Evolutionary conservation across 1,139 yeast genomes (phyloP), one percentile per base, ranked within the genome.

Genomic region (Schwanniomyces etchellsii): DNA sequence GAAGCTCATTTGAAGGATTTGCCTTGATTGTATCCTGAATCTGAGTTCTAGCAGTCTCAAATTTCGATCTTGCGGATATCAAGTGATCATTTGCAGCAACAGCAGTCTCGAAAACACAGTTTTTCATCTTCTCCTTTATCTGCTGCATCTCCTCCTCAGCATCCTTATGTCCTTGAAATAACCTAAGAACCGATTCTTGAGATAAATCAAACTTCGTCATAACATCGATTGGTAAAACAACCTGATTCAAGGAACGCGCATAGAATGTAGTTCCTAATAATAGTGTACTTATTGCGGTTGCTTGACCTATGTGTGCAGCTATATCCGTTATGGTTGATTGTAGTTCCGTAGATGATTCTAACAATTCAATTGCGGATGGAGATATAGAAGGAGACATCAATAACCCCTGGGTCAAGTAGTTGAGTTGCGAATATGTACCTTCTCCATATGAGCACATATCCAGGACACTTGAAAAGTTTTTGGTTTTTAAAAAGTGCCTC

Each of bases 301-400:
- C 84, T 50, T 85, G 94, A 3, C 95, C 95, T 20, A 84, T 60
- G 52, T 85, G 95, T 0, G 93, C 94, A 14, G 81, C 74, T 15
- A 82, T 72, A 39, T 82, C 88, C 27, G 74, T 63, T 3, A 74
- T 53, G 5, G 60, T 53, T 5, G 52, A 47, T 44, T 74, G 69
- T 29, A 80, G 48, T 4, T 44, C 40, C 0, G 69, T 52, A 20
- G 74, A 63, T 25, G 55, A 54, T 37, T 76, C 77, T 24, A 81
- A 53, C 15, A 78, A 48, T 25, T 57, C 52, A 12, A 74, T 65
- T 0, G 74, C 66, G 2, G 79, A 70, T 0, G 83, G 81, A 2
- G 85, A 73, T 4, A 79, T 63, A 3, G 59, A 54, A 0, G 78
- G 77, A 2, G 85, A 74, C 27, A 80, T 60, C 17, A 82, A 49